Conservation (phyloP, 148 eudicot species). For the Rhododendron ferrugineum region DNA sequence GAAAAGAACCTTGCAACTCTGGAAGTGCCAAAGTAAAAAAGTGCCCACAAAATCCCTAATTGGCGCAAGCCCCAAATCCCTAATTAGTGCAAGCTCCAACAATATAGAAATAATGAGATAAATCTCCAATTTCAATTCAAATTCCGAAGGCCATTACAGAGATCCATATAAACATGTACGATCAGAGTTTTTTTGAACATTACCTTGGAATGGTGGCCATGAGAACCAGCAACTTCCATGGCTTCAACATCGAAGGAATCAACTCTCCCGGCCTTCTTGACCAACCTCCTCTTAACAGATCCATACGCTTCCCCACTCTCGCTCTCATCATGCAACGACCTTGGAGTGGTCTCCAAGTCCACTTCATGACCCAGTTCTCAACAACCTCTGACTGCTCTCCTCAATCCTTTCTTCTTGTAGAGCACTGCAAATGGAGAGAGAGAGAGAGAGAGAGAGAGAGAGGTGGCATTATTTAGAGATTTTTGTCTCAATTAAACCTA, state of each 20-base stretch:
- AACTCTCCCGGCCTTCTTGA: slow-evolving; percentile 78
- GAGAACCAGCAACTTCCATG: slow-evolving; percentile 70
- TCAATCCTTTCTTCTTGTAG: slow-evolving; percentile 43
- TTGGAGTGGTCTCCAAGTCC: slow-evolving; percentile 49
- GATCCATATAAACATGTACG: not conserved
- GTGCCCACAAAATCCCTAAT: not conserved
- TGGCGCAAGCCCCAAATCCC: not conserved
- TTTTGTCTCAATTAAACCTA: no score
- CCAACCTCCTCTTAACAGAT: slow-evolving; percentile 63
- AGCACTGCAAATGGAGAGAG: no score
- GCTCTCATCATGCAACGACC: slow-evolving; percentile 41
- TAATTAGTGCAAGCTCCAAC: not conserved
- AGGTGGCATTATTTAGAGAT: no score
- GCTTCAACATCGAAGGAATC: slow-evolving; percentile 96
- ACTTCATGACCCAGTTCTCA: slow-evolving; percentile 51
- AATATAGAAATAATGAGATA: not conserved
- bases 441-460: no score
- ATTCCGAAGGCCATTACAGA: not conserved
- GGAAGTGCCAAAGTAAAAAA: not conserved
- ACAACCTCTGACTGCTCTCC: slow-evolving; percentile 38
- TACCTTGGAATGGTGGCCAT: slow-evolving; percentile 67
- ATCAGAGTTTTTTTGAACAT: not conserved
- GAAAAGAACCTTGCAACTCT: not conserved
- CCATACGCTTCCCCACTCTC: slow-evolving; percentile 38
- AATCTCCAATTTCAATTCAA: not conserved